A percentile compares a stretch with the other conserved stretches of the same genome.
These are phyloP conservation scores for Lichtheimia hyalospora DNA, from an alignment of 371 early-diverging fungal species.

Conservation along the genomic window DNA sequence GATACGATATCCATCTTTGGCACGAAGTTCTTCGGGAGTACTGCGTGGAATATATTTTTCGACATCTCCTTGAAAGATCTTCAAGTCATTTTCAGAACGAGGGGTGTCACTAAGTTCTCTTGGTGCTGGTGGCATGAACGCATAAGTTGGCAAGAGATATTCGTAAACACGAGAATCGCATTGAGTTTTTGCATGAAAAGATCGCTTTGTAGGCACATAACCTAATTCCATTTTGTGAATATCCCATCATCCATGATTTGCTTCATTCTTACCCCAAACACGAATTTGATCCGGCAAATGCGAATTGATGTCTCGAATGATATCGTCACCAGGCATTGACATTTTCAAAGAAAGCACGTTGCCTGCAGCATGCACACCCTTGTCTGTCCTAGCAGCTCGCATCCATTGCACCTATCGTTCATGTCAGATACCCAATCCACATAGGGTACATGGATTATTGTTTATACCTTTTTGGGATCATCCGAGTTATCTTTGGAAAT, in stretches of 20 bases:
- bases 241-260: background rate
- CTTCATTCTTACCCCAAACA: slow-evolving; percentile 68
- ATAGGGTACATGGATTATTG: background rate
- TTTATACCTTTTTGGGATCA: slow-evolving; percentile 72
- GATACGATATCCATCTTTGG: slow-evolving; percentile 65
- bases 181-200: slow-evolving; percentile 90
- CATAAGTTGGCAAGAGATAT: slow-evolving; percentile 96
- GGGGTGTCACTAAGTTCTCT: slow-evolving; percentile 23
- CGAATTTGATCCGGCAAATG: slow-evolving; percentile 80
- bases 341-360: slow-evolving; percentile 94
- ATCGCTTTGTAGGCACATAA: slow-evolving; percentile 68
- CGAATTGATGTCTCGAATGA: slow-evolving; percentile 75
- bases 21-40: slow-evolving; percentile 54
- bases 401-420: slow-evolving; percentile 64
- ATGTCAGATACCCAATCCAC: too few species aligned
- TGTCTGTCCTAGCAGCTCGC: slow-evolving; percentile 99
- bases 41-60: slow-evolving; percentile 27
- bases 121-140: slow-evolving; percentile 57
- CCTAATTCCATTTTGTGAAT: slow-evolving; percentile 33
- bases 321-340: slow-evolving; percentile 54
- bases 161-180: slow-evolving; percentile 97
- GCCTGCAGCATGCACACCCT: slow-evolving; percentile 99
- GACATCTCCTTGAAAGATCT: slow-evolving; percentile 25
- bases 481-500: slow-evolving; percentile 80
- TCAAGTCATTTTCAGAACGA: slow-evolving; percentile 18